Conservation (phyloP, 2,329 filamentous ascomycete species). For the Ceratocystis papillata region DNA sequence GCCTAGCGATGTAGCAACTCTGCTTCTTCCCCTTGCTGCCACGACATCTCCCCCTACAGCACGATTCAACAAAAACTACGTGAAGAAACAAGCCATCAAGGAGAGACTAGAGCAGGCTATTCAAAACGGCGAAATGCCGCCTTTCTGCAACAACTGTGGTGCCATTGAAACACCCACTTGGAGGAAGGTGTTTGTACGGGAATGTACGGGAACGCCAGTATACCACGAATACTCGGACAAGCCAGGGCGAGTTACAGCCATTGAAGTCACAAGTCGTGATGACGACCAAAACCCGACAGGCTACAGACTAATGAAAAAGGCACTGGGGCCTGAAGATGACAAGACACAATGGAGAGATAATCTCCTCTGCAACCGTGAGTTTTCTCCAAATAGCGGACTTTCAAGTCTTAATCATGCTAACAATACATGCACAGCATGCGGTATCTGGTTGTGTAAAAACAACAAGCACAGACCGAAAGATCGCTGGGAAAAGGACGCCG, state of each 20-base stretch:
- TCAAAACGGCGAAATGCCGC: slow-evolving; percentile 70
- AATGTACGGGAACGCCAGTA: slow-evolving; percentile 57
- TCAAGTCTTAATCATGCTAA: slow-evolving; percentile 28
- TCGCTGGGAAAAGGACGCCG: slow-evolving; percentile 62
- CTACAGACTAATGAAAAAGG: slow-evolving; percentile 72
- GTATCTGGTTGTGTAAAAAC: slow-evolving; percentile 86
- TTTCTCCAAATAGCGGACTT: slow-evolving; percentile 24
- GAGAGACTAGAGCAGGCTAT: slow-evolving; percentile 54
- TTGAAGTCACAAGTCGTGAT: slow-evolving; percentile 56
- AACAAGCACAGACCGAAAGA: slow-evolving; percentile 72
- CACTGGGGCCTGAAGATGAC: slow-evolving; percentile 49
- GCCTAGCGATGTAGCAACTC: slow-evolving; percentile 35
- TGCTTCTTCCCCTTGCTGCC: slow-evolving; percentile 28
- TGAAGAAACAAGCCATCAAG: slow-evolving; percentile 52
- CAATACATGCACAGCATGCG: slow-evolving; percentile 52
- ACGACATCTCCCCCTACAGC: slow-evolving; percentile 32
- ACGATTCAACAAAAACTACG: slow-evolving; percentile 50
- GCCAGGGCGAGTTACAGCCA: slow-evolving; percentile 61
- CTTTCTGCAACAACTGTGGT: slow-evolving; percentile 85
- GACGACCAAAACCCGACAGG: slow-evolving; percentile 50
- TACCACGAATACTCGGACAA: slow-evolving; percentile 62
- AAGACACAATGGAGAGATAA: slow-evolving; percentile 59
- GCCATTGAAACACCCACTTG: slow-evolving; percentile 93
- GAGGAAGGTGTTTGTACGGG: slow-evolving; percentile 82
- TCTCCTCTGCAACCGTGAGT: slow-evolving; percentile 77